These are phyloP conservation scores for Mortierella claussenii DNA, from an alignment of 192 early-diverging fungal species.

Conservation along the genomic window DNA sequence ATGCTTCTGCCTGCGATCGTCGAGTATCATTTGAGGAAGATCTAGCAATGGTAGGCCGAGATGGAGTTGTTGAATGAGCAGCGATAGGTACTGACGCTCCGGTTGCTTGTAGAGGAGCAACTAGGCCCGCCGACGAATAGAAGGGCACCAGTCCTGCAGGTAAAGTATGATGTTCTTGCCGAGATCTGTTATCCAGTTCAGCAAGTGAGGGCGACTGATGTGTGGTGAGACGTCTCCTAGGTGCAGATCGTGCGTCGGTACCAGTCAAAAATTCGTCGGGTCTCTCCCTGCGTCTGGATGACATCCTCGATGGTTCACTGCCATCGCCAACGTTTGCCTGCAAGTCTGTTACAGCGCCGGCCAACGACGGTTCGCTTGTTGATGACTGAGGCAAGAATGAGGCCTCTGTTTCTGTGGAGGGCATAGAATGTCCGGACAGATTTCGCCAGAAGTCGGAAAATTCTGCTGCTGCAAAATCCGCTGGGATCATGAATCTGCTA, in stretches of 20 bases:
- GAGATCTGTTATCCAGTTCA: background rate
- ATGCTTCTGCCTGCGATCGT: slow-evolving; percentile 11
- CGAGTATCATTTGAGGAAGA: slow-evolving; percentile 21
- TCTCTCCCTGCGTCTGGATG: slow-evolving; percentile 30
- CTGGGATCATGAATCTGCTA: slow-evolving; percentile 21
- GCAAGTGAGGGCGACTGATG: background rate
- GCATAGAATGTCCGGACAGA: slow-evolving; percentile 10
- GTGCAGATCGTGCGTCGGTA: slow-evolving; percentile 2
- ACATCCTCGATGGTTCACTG: background rate
- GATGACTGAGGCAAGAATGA: background rate
- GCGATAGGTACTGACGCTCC: no score
- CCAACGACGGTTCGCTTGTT: background rate
- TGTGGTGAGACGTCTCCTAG: slow-evolving; percentile 19
- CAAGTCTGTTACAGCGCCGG: background rate
- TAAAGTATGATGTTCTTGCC: background rate
- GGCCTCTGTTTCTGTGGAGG: background rate
- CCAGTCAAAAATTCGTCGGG: slow-evolving; percentile 28
- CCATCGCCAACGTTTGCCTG: background rate
- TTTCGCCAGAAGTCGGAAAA: slow-evolving; percentile 28
- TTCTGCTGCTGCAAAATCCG: slow-evolving; percentile 14
- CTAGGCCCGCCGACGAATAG: background rate
- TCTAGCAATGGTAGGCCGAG: slow-evolving; percentile 4
- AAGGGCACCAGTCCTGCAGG: background rate
- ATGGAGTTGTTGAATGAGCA: background rate
- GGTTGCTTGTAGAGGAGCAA: no score